These are phyloP conservation scores for Leccinum broughii DNA, from an alignment of 768 basidiomycete species.

Conservation along the genomic window DNA sequence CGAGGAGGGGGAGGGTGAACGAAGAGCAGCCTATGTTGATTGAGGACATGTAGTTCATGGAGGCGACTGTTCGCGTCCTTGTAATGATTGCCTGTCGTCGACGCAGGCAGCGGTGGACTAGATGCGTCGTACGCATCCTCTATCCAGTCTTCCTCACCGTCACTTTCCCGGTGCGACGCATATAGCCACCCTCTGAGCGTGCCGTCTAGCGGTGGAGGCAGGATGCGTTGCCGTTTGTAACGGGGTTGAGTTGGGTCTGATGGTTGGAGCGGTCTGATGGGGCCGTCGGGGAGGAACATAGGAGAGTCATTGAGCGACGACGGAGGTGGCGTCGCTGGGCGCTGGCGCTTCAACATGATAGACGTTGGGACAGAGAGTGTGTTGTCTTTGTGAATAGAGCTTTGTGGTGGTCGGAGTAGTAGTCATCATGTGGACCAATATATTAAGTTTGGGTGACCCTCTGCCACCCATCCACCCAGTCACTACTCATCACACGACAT, in stretches of 20 bases:
- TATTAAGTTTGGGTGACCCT: constrained; percentile 14
- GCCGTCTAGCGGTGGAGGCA: constrained; percentile 56
- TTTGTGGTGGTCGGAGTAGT: not conserved
- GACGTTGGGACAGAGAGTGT: constrained; percentile 4
- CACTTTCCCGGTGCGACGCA: constrained; percentile 22
- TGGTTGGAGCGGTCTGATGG: constrained; percentile 14
- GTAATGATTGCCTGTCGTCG: constrained; percentile 42
- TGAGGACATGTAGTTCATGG: constrained; percentile 66
- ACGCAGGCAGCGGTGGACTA: constrained; percentile 13
- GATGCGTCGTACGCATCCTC: constrained; percentile 38
- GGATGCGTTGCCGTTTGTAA: constrained; percentile 55
- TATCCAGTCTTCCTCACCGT: constrained; percentile 35
- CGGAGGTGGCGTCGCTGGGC: constrained; percentile 46
- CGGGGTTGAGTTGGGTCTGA: constrained; percentile 25
- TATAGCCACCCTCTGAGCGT: constrained; percentile 46
- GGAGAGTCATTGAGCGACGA: constrained; percentile 31
- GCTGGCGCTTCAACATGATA: constrained; percentile 56
- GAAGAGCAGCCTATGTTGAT: constrained; percentile 61
- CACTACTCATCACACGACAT: constrained; percentile 3
- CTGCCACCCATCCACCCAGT: constrained; percentile 16
- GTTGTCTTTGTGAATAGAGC: constrained; percentile 1
- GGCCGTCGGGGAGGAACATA: constrained; percentile 19
- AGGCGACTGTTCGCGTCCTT: constrained; percentile 63
- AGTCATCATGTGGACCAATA: not conserved
- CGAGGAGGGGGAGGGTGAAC: constrained; percentile 14